Evolutionary conservation across 768 basidiomycete genomes (phyloP), one percentile per base, ranked within the genome.

Genomic region (Panellus pusillus): DNA sequence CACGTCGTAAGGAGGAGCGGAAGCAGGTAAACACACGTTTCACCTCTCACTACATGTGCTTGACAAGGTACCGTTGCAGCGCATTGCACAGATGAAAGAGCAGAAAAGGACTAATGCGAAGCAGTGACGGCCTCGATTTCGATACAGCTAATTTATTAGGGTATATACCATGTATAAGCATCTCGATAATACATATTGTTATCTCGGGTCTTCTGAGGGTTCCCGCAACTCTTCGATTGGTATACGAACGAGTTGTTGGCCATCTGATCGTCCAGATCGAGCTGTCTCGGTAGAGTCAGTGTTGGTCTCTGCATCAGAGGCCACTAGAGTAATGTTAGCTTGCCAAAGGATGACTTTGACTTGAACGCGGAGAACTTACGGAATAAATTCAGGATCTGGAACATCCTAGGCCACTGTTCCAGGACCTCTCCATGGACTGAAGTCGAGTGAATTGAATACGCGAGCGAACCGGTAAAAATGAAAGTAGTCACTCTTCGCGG

Each of bases 1-100:
- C 88, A 8, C 76, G 88, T 58, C 77, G 94, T 54, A 89, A 95
- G 65, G 95, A 98, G 67, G 96, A 98, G 68, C 75, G 96, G 41
- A 93, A 89, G 68, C 84, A 91, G 75, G 92, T 92, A 81, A 70
- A 15, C 29, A 29, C 38, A 14, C 4, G 8, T 28, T 14, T 7
- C 3, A 19, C 50, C 40, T 40, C 45, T 6, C 19, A 47, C 56
- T 58, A 3, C n/a, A 13, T 37, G 43, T 13, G 35, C 18, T 40
- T 40, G 28, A 54, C 29, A 28, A 43, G 42, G 17, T 24, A 36
- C 18, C 41, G 43, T 44, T 47, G 32, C 56, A 89, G 89, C 83
- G 87, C 9, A 89, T 93, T 49, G 88, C 89, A 9, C 79, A 82
- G 65, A 66, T 91, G 60, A 93, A 93, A 63, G 90, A 89, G 62